Percentiles rank a stretch among this genome's conserved stretches.
phyloP scores from a whole-genome alignment of 768 basidiomycete species.

The Panaeolus cyanescens region DNA sequence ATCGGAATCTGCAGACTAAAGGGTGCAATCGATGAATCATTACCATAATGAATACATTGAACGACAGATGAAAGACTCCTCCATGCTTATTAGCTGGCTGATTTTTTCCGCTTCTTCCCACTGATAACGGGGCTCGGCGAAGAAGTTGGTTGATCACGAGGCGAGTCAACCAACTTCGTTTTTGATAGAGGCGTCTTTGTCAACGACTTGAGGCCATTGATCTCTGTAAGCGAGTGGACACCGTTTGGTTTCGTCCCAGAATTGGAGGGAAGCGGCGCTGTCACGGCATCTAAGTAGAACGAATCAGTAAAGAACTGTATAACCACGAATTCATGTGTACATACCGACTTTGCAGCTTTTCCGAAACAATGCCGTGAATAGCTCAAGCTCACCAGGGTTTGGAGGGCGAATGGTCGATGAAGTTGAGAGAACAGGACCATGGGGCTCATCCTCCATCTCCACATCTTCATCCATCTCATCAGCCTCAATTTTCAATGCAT shows the following conservation, averaged over 20 bases:
- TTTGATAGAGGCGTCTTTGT: slow-evolving; percentile 7
- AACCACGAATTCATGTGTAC: slow-evolving; percentile 10
- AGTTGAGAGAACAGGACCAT: slow-evolving; percentile 17
- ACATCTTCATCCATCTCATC: slow-evolving; percentile 40
- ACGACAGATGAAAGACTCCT: background rate
- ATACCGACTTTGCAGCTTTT: slow-evolving; percentile 43
- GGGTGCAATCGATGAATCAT: background rate
- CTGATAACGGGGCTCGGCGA: slow-evolving; percentile 29
- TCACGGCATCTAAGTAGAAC: slow-evolving; percentile 1
- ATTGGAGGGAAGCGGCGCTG: slow-evolving; percentile 4
- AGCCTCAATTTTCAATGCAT: slow-evolving; percentile 14
- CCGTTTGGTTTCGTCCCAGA: slow-evolving; percentile 17
- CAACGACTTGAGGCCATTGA: background rate
- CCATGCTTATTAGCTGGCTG: slow-evolving; percentile 12
- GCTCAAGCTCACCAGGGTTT: slow-evolving; percentile 55
- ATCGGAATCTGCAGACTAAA: too few relatives aligned
- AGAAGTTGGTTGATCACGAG: slow-evolving; percentile 11
- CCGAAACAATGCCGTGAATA: slow-evolving; percentile 67
- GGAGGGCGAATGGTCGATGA: slow-evolving; percentile 34
- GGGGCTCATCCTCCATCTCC: slow-evolving; percentile 45
- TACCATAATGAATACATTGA: background rate
- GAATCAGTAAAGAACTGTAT: background rate
- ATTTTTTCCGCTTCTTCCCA: slow-evolving; percentile 61
- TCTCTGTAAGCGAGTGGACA: background rate
- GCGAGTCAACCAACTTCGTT: background rate